Evolutionary conservation across 306 rosid genomes (phyloP), one percentile per base, ranked within the genome.

Genomic region (Cicer pinnatifidum): DNA sequence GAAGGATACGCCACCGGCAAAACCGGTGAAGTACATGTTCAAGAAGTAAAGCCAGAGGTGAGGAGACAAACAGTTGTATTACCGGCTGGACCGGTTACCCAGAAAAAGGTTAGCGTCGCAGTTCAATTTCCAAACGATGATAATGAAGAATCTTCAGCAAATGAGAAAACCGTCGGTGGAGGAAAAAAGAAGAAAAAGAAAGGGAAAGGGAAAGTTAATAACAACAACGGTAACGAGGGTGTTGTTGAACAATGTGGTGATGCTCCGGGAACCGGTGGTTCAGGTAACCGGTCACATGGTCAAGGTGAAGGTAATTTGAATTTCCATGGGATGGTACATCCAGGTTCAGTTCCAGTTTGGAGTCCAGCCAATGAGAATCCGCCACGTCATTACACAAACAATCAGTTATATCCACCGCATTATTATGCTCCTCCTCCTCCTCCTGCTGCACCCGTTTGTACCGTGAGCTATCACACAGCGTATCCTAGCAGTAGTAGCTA

Each of bases 131-230:
- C 78, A 9, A 20, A 28, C 1, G 87, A 76, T 20, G 23, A 53
- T 23, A 59, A 59, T 33, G 65, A 59, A 59, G 88, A 76, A 61
- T 67, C 53, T 4, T 77, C 57, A 7, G 74, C 51, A 33, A 82
- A 3, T 9, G 88, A 80, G 58, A 57, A 65, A 71, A 53, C 67
- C 11, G 79, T 75, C 0, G 58, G 81, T 44, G 90, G 84, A 23
- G 85, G 79, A 7, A 88, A 84, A 74, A 91, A 82, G 89, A 93
- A 89, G 89, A 93, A 89, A 72, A 89, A 84, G 78, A 93, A 89
- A 72, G 86, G 72, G 43, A 93, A 89, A 72, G 84, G 78, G 56
- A 89, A 83, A 53, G 82, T 54, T 63, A 80, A 45, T 44, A 85
- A 50, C 38, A 86, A 51, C 19, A 58, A 11, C 3, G 77, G 2